Conservation (phyloP, 176 grass and related monocot genomes). For the Canna indica region DNA sequence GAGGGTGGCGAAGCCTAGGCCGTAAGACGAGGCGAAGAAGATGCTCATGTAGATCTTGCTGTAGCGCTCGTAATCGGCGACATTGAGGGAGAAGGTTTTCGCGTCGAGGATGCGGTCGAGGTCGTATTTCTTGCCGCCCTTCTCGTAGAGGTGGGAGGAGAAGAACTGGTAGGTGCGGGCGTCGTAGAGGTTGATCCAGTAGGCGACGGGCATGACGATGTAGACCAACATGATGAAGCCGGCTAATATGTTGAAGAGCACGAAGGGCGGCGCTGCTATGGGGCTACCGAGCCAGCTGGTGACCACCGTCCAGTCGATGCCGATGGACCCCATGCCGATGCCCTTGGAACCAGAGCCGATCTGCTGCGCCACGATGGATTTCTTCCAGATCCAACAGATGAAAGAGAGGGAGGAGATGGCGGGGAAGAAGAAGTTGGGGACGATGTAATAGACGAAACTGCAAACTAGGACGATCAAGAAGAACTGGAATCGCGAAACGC, state of each 20-base stretch:
- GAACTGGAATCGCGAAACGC: constrained; percentile 60
- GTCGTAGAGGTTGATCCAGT: constrained; percentile 49
- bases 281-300: constrained; percentile 49
- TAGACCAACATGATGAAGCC: constrained; percentile 54
- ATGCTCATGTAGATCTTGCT: constrained; percentile 32
- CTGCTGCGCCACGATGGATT: constrained; percentile 50
- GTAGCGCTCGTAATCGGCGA: constrained; percentile 36
- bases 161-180: constrained; percentile 44
- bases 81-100: constrained; percentile 41
- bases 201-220: constrained; percentile 40
- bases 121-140: constrained; percentile 45
- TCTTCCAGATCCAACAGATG: constrained; percentile 59
- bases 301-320: constrained; percentile 53
- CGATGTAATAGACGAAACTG: constrained; percentile 64
- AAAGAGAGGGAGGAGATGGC: constrained; percentile 41
- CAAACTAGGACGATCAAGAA: constrained; percentile 52
- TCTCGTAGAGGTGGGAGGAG: constrained; percentile 44
- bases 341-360: constrained; percentile 50
- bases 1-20: not conserved
- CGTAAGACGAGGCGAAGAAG: not conserved
- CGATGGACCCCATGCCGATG: constrained; percentile 61
- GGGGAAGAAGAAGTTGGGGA: constrained; percentile 45
- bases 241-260: constrained; percentile 46
- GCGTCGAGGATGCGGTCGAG: constrained; percentile 36
- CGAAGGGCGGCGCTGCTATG: constrained; percentile 54